Base-by-base conservation (phyloP, 345 rosid species). In the Gossypium anomalum region DNA sequence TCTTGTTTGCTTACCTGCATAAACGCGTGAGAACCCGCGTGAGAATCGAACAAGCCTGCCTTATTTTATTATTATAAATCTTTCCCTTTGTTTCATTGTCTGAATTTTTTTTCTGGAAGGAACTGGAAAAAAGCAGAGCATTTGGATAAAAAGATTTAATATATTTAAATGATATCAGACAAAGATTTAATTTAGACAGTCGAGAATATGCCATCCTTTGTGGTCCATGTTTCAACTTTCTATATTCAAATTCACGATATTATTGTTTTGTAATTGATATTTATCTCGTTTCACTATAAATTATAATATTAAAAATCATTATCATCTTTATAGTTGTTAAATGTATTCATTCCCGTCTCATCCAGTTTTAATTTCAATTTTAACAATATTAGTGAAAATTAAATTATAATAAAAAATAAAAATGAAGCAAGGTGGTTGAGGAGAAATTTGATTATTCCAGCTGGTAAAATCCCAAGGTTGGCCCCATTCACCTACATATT, bases 1-100 rank as follows among this genome's bases (percentile, higher is more conserved):
- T 92, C 98, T 78, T 94, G 97, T 71, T 83, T 85, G 72, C 93
- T 89, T 65, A 94, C 98, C 95, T 94, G 76, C 43, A 49, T 76
- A 74, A 71, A 81, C 70, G 77, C 8, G 19, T 25, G 19, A 3
- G 38, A 51, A 23, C 72, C 67, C 77, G 77, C 53, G 73, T 81
- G 61, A 80, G 72, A 23, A 22, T 12, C 9, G 3, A n/a, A 56
- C 2, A 7, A 34, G 56, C 20, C 56, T 52, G 56, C 5, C 41
- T 34, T 34, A 34, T 34, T 34, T 34, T 34, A 34, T 34, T 5
- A 34, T 34, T 5, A 34, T 34, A 20, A 17, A 56, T 57, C 14
- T 57, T 20, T 20, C 23, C 22, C 61, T 57, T 12, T 57, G 25
- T 56, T 56, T 56, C 61, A 55, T 56, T 20, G 27, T 57, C 20